Conservation (phyloP, 805 yeast species). For the Candida yuanshanica region DNA sequence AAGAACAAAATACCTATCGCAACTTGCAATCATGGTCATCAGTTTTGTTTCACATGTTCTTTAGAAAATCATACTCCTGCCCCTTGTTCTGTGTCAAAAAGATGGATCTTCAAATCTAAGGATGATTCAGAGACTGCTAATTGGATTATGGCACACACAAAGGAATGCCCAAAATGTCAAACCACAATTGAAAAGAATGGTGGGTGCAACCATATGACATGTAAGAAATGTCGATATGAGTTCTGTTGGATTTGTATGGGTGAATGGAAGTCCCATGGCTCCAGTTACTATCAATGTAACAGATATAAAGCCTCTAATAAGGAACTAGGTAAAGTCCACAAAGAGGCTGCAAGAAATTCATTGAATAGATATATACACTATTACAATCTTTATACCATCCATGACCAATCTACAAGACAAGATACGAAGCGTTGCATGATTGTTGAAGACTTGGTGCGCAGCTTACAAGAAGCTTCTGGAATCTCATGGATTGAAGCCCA, state of each 20-base stretch:
- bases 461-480: constrained; percentile 57
- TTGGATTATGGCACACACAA: constrained; percentile 84
- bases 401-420: constrained; percentile 68
- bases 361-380: constrained; percentile 68
- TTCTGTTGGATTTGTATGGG: constrained; percentile 93
- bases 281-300: constrained; percentile 61
- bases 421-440: constrained; percentile 60
- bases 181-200: constrained; percentile 87
- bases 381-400: constrained; percentile 67
- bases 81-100: constrained; percentile 63
- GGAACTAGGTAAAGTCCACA: constrained; percentile 25
- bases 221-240: constrained; percentile 68
- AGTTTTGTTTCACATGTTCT: constrained; percentile 75
- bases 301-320: constrained; percentile 36
- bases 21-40: constrained; percentile 56
- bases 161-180: constrained; percentile 78
- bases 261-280: constrained; percentile 68
- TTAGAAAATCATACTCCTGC: constrained; percentile 77
- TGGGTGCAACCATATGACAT: constrained; percentile 96
- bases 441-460: constrained; percentile 58
- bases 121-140: constrained; percentile 85
- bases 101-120: constrained; percentile 74
- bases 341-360: constrained; percentile 37
- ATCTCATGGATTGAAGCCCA: constrained; percentile 87
- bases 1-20: constrained; percentile 55